phyloP scores from a whole-genome alignment of 176 grass and related monocot genomes.

The Carex pumila region DNA sequence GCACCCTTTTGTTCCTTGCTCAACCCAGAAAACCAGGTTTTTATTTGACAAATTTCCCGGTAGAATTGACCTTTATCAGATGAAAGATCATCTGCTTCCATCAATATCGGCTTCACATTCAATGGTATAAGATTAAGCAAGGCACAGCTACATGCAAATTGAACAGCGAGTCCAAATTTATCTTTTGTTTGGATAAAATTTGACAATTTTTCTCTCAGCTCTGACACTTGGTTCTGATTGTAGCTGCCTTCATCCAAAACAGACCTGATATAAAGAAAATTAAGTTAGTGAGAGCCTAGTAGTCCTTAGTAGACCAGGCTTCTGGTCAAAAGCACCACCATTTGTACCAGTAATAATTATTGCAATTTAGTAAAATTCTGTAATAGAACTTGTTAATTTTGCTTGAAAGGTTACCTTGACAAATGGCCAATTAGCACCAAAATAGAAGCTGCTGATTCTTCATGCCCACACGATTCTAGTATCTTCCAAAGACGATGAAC shows the following conservation, averaged over 20 bases:
- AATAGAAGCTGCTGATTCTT: slow-evolving; percentile 55
- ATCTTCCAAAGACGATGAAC: slow-evolving; percentile 49
- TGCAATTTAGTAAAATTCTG: too few species aligned
- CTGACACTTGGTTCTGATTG: slow-evolving; percentile 34
- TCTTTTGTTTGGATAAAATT: slow-evolving; percentile 28
- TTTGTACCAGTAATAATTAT: background rate
- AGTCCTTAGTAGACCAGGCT: slow-evolving; percentile 1
- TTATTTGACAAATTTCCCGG: slow-evolving; percentile 35
- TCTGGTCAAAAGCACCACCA: background rate
- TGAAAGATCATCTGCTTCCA: slow-evolving; percentile 12
- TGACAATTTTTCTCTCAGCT: slow-evolving; percentile 50
- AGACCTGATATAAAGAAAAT: slow-evolving; percentile 38
- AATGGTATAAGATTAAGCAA: slow-evolving; percentile 67
- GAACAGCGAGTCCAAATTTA: slow-evolving; percentile 36
- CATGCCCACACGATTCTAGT: slow-evolving; percentile 46
- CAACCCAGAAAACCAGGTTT: slow-evolving; percentile 70
- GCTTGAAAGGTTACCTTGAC: slow-evolving; percentile 40
- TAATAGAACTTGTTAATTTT: too few species aligned
- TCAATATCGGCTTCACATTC: slow-evolving; percentile 45
- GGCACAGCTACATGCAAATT: slow-evolving; percentile 48
- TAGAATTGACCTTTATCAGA: slow-evolving; percentile 17
- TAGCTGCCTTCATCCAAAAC: slow-evolving; percentile 51
- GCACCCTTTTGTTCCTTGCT: slow-evolving; percentile 38
- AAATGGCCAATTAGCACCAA: slow-evolving; percentile 75
- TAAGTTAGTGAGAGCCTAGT: slow-evolving; percentile 7